Conservation (phyloP, 768 basidiomycete genomes). For the Antrodiella citrinella region DNA sequence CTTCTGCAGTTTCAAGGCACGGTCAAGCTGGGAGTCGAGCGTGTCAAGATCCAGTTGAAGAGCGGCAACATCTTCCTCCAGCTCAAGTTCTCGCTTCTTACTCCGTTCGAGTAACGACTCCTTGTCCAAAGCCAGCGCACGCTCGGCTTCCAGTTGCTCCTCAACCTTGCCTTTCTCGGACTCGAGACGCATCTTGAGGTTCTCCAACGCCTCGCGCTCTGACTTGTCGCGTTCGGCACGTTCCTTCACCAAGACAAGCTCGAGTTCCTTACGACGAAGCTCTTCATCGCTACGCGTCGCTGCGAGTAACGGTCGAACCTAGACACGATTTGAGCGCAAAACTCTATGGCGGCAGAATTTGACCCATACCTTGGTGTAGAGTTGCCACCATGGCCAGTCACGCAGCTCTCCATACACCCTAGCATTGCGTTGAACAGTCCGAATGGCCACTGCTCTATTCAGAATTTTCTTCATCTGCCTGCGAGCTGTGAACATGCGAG, state of each 20-base stretch:
- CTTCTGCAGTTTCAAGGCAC: conserved; percentile 69
- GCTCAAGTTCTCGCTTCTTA: conserved; percentile 75
- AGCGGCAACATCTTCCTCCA: conserved; percentile 77
- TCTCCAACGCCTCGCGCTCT: conserved; percentile 73
- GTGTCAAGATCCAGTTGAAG: conserved; percentile 79
- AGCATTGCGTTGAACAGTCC: conserved; percentile 92
- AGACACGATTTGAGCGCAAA: no score
- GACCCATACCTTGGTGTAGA: conserved; percentile 83
- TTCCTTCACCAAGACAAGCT: conserved; percentile 73
- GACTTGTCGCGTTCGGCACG: conserved; percentile 80
- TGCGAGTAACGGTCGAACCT: conserved; percentile 88
- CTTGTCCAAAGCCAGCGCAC: conserved; percentile 73
- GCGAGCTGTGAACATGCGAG: conserved; percentile 78
- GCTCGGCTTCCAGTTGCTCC: conserved; percentile 75
- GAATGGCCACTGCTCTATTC: conserved; percentile 83
- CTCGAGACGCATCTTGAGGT: conserved; percentile 74
- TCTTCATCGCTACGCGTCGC: conserved; percentile 93
- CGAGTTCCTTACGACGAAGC: conserved; percentile 77
- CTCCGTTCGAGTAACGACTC: conserved; percentile 74
- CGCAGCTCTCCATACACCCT: conserved; percentile 81
- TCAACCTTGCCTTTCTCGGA: conserved; percentile 78
- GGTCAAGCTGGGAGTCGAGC: conserved; percentile 79
- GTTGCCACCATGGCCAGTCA: conserved; percentile 99
- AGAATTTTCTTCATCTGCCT: conserved; percentile 92
- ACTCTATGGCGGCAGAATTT: no score